These are phyloP conservation scores for Diaporthe ilicicola DNA, from an alignment of 2,329 filamentous ascomycete genomes.

Conservation along the genomic window DNA sequence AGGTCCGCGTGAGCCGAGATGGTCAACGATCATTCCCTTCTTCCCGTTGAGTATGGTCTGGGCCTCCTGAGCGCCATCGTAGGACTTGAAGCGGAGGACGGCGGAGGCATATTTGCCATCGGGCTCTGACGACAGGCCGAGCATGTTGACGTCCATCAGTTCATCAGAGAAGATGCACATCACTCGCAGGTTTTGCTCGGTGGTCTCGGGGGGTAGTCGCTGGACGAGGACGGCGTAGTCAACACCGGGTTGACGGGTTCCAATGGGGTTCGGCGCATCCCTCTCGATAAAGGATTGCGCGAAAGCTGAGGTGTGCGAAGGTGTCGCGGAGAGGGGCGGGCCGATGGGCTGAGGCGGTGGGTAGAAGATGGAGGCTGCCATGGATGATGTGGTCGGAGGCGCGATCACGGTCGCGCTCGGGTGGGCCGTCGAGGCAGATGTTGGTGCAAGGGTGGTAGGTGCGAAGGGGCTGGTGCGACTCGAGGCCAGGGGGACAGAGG, in stretches of 20 bases:
- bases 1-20: conserved; percentile 64
- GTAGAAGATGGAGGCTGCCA: conserved; percentile 56
- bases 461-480: conserved; percentile 46
- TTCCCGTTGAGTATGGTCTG: conserved; percentile 66
- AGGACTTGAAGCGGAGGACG: conserved; percentile 61
- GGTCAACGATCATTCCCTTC: conserved; percentile 57
- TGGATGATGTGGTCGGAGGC: conserved; percentile 45
- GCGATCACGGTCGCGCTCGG: conserved; percentile 43
- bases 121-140: conserved; percentile 57
- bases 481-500: conserved; percentile 45
- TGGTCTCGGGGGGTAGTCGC: conserved; percentile 61
- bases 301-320: conserved; percentile 46
- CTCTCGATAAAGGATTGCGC: conserved; percentile 48
- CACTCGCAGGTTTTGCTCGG: conserved; percentile 61
- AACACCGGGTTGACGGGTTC: conserved; percentile 36
- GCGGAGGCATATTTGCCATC: conserved; percentile 62
- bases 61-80: conserved; percentile 63
- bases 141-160: conserved; percentile 58
- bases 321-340: conserved; percentile 42
- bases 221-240: conserved; percentile 58
- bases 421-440: conserved; percentile 41
- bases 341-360: conserved; percentile 51
- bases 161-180: conserved; percentile 70
- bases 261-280: conserved; percentile 51
- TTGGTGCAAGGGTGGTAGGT: conserved; percentile 35